Conservation (phyloP, 2,329 filamentous ascomycete genomes). For the Monosporascus cannonballus region DNA sequence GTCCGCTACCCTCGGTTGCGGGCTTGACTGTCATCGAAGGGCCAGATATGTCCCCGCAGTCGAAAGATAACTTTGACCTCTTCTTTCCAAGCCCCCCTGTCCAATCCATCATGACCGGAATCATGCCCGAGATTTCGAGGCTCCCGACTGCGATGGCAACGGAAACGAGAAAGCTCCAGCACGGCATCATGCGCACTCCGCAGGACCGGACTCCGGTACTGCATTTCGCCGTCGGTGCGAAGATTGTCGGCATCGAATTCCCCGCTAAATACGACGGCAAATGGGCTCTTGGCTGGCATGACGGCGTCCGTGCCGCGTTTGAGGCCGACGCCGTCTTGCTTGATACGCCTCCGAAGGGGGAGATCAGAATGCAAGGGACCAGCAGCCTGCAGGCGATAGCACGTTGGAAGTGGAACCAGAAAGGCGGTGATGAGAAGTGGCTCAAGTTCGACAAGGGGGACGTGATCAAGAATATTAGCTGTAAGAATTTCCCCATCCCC, state of each 20-base stretch:
- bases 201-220: conserved; percentile 39
- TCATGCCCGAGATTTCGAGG: conserved; percentile 31
- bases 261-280: conserved; percentile 46
- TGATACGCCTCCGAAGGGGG: conserved; percentile 37
- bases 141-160: conserved; percentile 40
- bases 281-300: conserved; percentile 53
- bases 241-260: conserved; percentile 45
- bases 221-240: conserved; percentile 42
- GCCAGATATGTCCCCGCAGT: conserved; percentile 30
- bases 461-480: conserved; percentile 54
- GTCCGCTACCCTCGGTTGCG: conserved; percentile 42
- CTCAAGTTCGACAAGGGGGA: conserved; percentile 62
- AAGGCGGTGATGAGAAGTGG: conserved; percentile 41
- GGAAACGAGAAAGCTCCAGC: conserved; percentile 41
- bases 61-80: conserved; percentile 47
- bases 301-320: conserved; percentile 43
- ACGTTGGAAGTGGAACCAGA: conserved; percentile 48
- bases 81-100: conserved; percentile 37
- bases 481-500: conserved; percentile 14
- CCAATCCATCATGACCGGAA: conserved; percentile 36
- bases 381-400: conserved; percentile 43
- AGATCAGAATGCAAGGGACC: conserved; percentile 40
- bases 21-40: conserved; percentile 44
- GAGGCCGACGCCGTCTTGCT: conserved; percentile 43
- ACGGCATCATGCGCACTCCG: conserved; percentile 37